Evolutionary conservation across 768 basidiomycete genomes (phyloP), one percentile per base, ranked within the genome.

Genomic region (Lactarius tabidus): DNA sequence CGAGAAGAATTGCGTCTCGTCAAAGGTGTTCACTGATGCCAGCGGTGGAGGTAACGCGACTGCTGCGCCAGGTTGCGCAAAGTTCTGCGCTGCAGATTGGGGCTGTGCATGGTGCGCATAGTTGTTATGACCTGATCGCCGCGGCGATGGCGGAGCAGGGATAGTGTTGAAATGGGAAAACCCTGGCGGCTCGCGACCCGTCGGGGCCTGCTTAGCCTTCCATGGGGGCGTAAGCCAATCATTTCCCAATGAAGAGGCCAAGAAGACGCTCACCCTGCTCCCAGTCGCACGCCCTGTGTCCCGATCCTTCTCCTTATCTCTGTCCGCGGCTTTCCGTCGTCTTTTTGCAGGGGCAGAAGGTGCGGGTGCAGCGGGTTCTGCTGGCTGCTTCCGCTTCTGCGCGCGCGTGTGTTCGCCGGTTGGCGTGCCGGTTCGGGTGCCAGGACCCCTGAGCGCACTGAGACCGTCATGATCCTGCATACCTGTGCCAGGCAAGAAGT

Each of bases 1-100:
- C 64, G 97, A 95, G 74, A 99, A 99, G 77, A 98, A 98, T 61
- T 88, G 88, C 3, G 84, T 80, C 58, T 94, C 88, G 31, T 86
- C 83, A n/a, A 68, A 71, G 36, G 67, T 73, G 8, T 72, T 69
- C 23, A 68, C 56, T 5, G 72, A 61, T 1, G 72, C 43, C 0
- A 71, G 66, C 9, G 62, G 64, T 31, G 70, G 66, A 14, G 66
- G 61, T 57, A 59, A 52, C 14, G 52, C 63, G n/a, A 63, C 29
- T 5, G 59, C 45, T n/a, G 41, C 57, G 45, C 57, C 57, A 55
- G 52, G 43, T 62, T 48, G 58, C 45, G 31, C 18, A 38, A 55
- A 57, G 33, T 26, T 64, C 31, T 59, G 59, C 15, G 18, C 58
- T 38, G 65, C n/a, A 54, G 62, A 56, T 56, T 7, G 33, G 58